These are phyloP conservation scores for Raphanus hybrid DNA, from an alignment of 441 rosid species.

Conservation along the genomic window DNA sequence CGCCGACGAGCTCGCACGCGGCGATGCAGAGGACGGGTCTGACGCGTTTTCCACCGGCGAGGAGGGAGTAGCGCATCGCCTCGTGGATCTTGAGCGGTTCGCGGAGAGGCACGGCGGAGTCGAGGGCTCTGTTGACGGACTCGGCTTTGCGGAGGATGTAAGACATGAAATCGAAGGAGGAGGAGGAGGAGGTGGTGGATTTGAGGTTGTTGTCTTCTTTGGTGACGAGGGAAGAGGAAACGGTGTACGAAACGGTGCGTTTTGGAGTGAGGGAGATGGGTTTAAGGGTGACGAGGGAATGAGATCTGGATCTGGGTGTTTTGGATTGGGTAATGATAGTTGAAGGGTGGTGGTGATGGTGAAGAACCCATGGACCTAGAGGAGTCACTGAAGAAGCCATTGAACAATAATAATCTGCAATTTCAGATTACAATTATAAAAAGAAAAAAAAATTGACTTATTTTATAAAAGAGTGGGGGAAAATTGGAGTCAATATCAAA, in stretches of 20 bases:
- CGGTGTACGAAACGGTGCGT: neutral
- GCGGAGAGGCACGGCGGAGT: conserved; percentile 5
- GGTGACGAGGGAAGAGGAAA: neutral
- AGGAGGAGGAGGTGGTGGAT: neutral
- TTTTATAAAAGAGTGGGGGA: neutral
- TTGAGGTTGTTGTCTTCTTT: conserved; percentile 6
- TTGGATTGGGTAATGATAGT: neutral
- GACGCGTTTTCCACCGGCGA: conserved; percentile 5
- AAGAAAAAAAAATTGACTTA: too few species aligned
- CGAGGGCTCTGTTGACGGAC: conserved; percentile 2
- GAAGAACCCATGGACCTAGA: neutral
- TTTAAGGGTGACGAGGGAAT: neutral
- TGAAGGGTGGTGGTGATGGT: neutral
- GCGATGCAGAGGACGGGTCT: conserved; percentile 10
- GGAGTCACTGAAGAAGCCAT: conserved; percentile 14
- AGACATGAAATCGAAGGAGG: conserved; percentile 5
- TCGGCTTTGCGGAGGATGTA: conserved; percentile 9
- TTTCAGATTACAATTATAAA: neutral
- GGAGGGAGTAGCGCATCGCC: conserved; percentile 7
- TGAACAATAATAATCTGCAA: neutral
- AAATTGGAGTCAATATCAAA: neutral
- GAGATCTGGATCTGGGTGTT: conserved; percentile 6
- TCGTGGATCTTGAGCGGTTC: conserved; percentile 2
- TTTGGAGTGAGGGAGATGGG: neutral
- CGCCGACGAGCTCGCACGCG: conserved; percentile 4